Percentiles rank a stretch among this genome's conserved stretches.
Conservation (phyloP, 768 basidiomycete species). For the Calocybe cyanea region DNA sequence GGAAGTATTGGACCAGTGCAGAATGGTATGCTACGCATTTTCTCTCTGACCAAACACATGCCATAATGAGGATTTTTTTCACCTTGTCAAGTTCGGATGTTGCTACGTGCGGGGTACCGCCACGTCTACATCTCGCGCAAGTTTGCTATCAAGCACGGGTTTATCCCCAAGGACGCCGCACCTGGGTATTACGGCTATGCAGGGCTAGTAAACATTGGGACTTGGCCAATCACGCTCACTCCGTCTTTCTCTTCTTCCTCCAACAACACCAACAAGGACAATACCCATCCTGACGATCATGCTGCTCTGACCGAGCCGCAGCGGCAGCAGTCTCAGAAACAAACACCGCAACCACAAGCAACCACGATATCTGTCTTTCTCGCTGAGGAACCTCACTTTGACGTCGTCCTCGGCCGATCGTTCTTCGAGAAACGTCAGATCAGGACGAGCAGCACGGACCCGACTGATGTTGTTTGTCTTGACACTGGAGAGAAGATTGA, state of each 20-base stretch:
- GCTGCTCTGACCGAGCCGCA: too few relatives aligned
- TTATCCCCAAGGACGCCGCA: constrained; percentile 82
- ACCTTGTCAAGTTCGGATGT: constrained; percentile 70
- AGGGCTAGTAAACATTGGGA: constrained; percentile 81
- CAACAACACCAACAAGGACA: too few relatives aligned
- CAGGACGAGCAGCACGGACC: constrained; percentile 76
- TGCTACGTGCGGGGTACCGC: constrained; percentile 86
- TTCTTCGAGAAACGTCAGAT: constrained; percentile 84
- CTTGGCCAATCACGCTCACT: constrained; percentile 77
- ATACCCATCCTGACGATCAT: constrained; percentile 24
- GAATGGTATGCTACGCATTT: constrained; percentile 51
- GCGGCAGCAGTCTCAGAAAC: constrained; percentile 16
- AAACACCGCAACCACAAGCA: constrained; percentile 28
- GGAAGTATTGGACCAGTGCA: constrained; percentile 90
- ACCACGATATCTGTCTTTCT: constrained; percentile 70
- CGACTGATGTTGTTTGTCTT: constrained; percentile 86
- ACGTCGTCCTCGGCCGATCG: constrained; percentile 86
- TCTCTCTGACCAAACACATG: constrained; percentile 3
- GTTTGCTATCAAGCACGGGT: constrained; percentile 84
- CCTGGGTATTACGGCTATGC: constrained; percentile 94
- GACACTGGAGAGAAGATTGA: constrained; percentile 91
- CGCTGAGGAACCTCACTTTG: constrained; percentile 93
- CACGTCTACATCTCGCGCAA: constrained; percentile 95
- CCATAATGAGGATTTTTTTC: background rate
- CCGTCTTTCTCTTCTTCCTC: constrained; percentile 38